phyloP scores from a whole-genome alignment of 805 yeast genomes.

The Metschnikowia similis region DNA sequence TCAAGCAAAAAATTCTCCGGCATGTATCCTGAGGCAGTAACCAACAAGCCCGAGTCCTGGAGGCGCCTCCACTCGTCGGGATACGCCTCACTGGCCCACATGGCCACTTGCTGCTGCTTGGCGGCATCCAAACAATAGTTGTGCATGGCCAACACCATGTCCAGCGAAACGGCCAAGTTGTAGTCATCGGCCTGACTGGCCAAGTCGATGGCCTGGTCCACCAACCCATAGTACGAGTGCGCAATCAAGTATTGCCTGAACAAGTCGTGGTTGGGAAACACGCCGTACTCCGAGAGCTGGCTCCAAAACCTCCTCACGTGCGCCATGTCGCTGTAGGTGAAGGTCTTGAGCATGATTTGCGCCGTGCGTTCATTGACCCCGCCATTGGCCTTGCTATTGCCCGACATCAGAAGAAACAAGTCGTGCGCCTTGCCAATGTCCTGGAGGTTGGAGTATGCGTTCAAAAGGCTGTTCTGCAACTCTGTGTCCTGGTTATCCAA shows the following conservation, averaged over 20 bases:
- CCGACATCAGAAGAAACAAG: constrained; percentile 54
- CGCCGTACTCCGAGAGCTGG: constrained; percentile 47
- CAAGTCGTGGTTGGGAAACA: constrained; percentile 50
- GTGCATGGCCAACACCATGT: constrained; percentile 44
- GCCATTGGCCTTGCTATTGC: constrained; percentile 42
- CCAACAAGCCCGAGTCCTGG: constrained; percentile 22
- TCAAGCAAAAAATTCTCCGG: constrained; percentile 29
- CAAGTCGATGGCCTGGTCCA: constrained; percentile 51
- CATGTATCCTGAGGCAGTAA: constrained; percentile 24
- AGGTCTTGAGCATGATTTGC: constrained; percentile 61
- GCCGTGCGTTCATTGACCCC: constrained; percentile 63
- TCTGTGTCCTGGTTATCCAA: constrained; percentile 50
- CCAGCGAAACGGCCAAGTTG: constrained; percentile 41
- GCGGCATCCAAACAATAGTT: constrained; percentile 36
- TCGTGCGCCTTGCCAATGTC: constrained; percentile 55
- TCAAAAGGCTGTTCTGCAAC: constrained; percentile 58
- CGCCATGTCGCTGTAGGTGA: constrained; percentile 49
- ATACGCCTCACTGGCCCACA: constrained; percentile 32
- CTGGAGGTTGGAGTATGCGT: constrained; percentile 57
- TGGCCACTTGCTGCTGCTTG: constrained; percentile 26
- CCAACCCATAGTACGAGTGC: constrained; percentile 62
- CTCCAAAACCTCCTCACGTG: constrained; percentile 63
- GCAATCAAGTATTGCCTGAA: constrained; percentile 63
- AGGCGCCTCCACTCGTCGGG: constrained; percentile 27
- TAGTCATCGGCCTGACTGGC: constrained; percentile 45